A percentile compares a stretch with the other conserved stretches of the same genome.
These are phyloP conservation scores for Aspergillus funiculosus DNA, from an alignment of 495 filamentous ascomycete species.

Conservation along the genomic window DNA sequence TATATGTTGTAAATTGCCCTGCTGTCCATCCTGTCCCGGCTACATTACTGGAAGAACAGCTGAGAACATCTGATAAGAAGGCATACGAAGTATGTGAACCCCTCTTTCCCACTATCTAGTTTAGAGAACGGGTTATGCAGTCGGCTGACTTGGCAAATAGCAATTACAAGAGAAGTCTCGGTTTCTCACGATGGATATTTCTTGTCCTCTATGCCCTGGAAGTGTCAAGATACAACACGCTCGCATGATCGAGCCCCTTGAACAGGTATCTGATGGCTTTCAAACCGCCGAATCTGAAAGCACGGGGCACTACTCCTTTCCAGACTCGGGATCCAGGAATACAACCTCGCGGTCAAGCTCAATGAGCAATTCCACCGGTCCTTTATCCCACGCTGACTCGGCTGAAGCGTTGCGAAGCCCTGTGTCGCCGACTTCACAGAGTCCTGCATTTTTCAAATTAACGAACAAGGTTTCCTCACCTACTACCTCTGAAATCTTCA, in stretches of 20 bases:
- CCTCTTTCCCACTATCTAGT: background rate
- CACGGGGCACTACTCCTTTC: slow-evolving; percentile 14
- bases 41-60: slow-evolving; percentile 19
- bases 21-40: slow-evolving; percentile 22
- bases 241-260: slow-evolving; percentile 22
- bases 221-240: slow-evolving; percentile 20
- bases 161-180: slow-evolving; percentile 18
- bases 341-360: slow-evolving; percentile 24
- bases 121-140: background rate
- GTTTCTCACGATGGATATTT: slow-evolving; percentile 18
- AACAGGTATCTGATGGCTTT: slow-evolving; percentile 17
- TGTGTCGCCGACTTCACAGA: slow-evolving; percentile 10
- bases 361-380: slow-evolving; percentile 23
- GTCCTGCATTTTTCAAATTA: slow-evolving; percentile 10
- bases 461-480: slow-evolving; percentile 13
- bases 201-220: slow-evolving; percentile 23
- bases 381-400: slow-evolving; percentile 18
- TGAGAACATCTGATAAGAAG: slow-evolving; percentile 17
- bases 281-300: slow-evolving; percentile 15
- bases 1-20: slow-evolving; percentile 27
- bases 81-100: slow-evolving; percentile 20
- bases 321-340: slow-evolving; percentile 15
- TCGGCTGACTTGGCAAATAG: slow-evolving; percentile 10
- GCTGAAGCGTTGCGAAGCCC: slow-evolving; percentile 16
- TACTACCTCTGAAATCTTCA: slow-evolving; percentile 9